Evolutionary conservation across 1,139 yeast species (phyloP), one percentile per base, ranked within the genome.

Genomic region (Debaryomyces sp.): DNA sequence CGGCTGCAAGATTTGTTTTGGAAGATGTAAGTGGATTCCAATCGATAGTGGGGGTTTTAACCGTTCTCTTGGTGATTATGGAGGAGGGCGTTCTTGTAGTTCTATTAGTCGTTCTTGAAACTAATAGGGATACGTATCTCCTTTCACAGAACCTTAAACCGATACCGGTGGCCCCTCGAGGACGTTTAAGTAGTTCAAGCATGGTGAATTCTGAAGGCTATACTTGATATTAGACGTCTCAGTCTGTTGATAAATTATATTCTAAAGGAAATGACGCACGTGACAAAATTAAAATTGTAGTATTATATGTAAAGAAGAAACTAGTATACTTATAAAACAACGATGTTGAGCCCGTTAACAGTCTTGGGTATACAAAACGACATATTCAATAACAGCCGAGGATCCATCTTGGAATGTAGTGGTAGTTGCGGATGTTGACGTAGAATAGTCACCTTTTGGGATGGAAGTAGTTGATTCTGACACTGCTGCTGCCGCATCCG

Each of bases 21-120:
- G 75, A 69, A 0, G 89, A 75, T 55, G 74, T 80, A 52, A 89
- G 75, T 1, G 96, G 96, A 60, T 84, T 81, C 96, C 96, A 89
- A 64, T 89, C 96, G 23, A 88, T 81, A 26, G 86, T 85, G 1
- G 94, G 84, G 0, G 96, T 88, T 55, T 84, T 84, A 40, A 74
- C 73, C 0, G 66, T 56, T 50, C 74, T 58, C 36, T 33, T 53
- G n/a, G 44, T 32, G n/a, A 45, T 34, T 13, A 39, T 21, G 9
- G 15, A 36, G 9, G 43, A 22, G 26, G 34, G 21, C 21, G 22
- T 41, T 17, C n/a, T 30, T n/a, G 12, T 30, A 9, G 33, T 8
- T 10, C 21, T n/a, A 22, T 18, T 17, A 22, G 13, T 7, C 6
- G 37, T n/a, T 21, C 22, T 27, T 30, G 22, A 18, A n/a, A 30